A percentile compares a stretch with the other conserved stretches of the same genome.
Conservation (phyloP, 768 basidiomycete species). For the Obba rivulosa region DNA sequence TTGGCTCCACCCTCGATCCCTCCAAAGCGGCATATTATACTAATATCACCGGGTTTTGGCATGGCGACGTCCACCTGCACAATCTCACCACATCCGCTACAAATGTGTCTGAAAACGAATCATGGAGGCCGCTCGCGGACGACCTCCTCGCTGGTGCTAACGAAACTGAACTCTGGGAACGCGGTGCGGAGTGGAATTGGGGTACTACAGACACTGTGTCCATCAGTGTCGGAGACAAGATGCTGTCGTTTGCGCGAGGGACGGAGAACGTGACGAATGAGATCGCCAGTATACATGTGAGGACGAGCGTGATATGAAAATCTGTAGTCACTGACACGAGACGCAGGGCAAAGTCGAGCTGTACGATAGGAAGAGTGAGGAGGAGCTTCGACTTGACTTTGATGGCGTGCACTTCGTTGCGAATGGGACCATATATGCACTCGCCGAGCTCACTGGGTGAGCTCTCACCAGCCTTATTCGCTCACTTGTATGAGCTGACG, state of each 20-base stretch:
- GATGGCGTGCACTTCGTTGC: conserved; percentile 71
- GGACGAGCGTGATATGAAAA: conserved; percentile 16
- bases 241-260: conserved; percentile 27
- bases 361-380: conserved; percentile 42
- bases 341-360: conserved; percentile 68
- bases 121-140: conserved; percentile 50
- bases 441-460: conserved; percentile 62
- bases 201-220: conserved; percentile 54
- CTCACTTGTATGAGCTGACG: conserved; percentile 3
- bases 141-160: conserved; percentile 51
- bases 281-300: conserved; percentile 61
- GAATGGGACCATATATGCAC: conserved; percentile 74
- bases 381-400: conserved; percentile 65
- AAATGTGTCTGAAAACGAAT: conserved; percentile 6
- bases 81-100: conserved; percentile 51
- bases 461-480: conserved; percentile 14
- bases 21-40: conserved; percentile 11
- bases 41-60: conserved; percentile 78
- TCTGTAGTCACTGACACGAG: not conserved
- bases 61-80: conserved; percentile 52
- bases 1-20: not conserved
- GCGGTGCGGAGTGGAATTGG: conserved; percentile 67
- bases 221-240: conserved; percentile 62
- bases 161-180: conserved; percentile 42
- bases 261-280: conserved; percentile 29